Evolutionary conservation across 2,329 filamentous ascomycete genomes (phyloP).

Genomic region (Apiospora hydei): DNA sequence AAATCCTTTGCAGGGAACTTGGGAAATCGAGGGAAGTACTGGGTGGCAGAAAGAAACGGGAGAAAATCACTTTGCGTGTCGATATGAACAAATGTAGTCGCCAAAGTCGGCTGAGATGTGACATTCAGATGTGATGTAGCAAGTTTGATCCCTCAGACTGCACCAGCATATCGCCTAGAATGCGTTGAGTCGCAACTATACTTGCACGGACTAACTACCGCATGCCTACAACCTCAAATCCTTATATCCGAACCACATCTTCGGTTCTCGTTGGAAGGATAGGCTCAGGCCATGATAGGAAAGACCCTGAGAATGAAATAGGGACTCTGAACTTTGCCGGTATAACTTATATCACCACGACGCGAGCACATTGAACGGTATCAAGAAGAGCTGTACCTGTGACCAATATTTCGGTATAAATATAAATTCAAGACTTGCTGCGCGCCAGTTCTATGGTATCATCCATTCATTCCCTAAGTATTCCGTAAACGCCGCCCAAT

Average conservation of each 20-base stretch:
- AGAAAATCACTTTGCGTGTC: too few species aligned
- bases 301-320: too few species aligned
- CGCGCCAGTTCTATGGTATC: slow-evolving; percentile 9
- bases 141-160: background rate
- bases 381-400: background rate
- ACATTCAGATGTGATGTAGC: background rate
- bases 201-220: too few species aligned
- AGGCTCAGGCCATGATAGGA: too few species aligned
- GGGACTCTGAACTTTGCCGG: too few species aligned
- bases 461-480: background rate
- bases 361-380: background rate
- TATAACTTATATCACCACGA: background rate
- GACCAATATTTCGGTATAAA: background rate
- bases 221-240: too few species aligned
- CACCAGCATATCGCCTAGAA: background rate
- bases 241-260: too few species aligned
- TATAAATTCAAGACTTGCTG: background rate
- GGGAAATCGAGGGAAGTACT: background rate
- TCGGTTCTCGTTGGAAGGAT: too few species aligned
- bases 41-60: background rate
- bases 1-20: background rate
- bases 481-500: slow-evolving; percentile 10
- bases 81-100: background rate
- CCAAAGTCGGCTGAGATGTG: background rate
- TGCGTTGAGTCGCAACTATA: background rate